Conservation (phyloP, 257 asterid species). For the Solanum chilense region DNA sequence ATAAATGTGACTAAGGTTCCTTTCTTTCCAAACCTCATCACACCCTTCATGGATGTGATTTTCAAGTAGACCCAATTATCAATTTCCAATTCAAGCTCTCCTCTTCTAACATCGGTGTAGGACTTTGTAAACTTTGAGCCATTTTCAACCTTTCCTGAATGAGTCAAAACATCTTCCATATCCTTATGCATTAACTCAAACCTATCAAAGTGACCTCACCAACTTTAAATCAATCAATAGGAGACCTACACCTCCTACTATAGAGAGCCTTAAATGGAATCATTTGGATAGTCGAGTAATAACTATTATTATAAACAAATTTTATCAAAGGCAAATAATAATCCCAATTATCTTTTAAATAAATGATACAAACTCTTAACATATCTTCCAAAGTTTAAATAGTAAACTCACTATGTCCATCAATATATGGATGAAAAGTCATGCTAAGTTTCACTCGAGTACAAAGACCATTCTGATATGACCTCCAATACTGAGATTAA, state of each 20-base stretch:
- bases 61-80: neutral
- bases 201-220: neutral
- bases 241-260: neutral
- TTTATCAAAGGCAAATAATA: neutral
- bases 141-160: neutral
- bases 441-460: neutral
- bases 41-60: neutral
- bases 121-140: neutral
- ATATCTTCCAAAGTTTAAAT: no score
- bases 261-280: no score
- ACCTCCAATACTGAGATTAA: neutral
- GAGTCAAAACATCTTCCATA: neutral
- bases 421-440: neutral
- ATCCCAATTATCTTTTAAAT: neutral
- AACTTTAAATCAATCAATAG: neutral
- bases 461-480: neutral
- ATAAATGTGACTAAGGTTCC: no score
- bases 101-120: neutral
- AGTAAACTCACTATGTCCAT: neutral
- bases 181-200: neutral
- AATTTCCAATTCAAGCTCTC: neutral
- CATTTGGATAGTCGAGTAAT: neutral
- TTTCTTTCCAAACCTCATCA: neutral
- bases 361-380: neutral
- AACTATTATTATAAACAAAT: neutral